Evolutionary conservation across 208 protist genomes (phyloP), one percentile per base, ranked within the genome.

Genomic region (Phytomonas francai): DNA sequence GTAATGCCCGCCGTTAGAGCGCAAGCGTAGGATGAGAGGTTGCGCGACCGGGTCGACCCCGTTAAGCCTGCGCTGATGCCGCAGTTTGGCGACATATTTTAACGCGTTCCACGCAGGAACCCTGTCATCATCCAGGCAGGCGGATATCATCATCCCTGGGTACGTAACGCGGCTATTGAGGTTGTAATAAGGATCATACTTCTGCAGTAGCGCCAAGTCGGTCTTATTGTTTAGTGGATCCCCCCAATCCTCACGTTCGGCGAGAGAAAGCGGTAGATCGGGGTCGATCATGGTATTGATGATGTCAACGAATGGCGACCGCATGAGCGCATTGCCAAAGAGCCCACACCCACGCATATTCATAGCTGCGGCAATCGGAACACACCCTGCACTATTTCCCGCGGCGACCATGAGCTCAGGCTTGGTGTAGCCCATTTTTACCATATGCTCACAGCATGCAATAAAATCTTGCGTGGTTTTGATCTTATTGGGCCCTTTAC

Each of bases 211-310:
- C 22, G 79, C 79, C 30, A 93, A 68, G 64, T 96, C 91, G 9
- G 73, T 66, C 34, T 79, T 78, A 59, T 39, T 77, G 77, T 94
- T 87, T 30, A 94, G 81, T 60, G 93, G 93, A 74, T 97, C 96
- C 28, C 95, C 95, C 94, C 96, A 98, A 71, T 97, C 94, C 32
- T 93, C 86, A n/a, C 86, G 92, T 68, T 98, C 93, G 12, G 81
- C 89, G 3, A 94, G 68, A 31, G 93, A 96, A 19, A 98, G 81
- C 22, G 95, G 93, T 9, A 98, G 76, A 59, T 92, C 81, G 31
- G 85, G 80, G 68, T 97, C 92, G 9, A 78, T 62, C 94, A 98
- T 97, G 34, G 95, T 98, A 78, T 89, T 97, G 63, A 96, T 87
- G 11, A 97, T 71, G 71, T 98, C 97, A 25, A 98, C 78, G 72